A percentile compares a stretch with the other conserved stretches of the same genome.
phyloP scores from a whole-genome alignment of 192 early-diverging fungal species.

The Podila clonocystis region DNA sequence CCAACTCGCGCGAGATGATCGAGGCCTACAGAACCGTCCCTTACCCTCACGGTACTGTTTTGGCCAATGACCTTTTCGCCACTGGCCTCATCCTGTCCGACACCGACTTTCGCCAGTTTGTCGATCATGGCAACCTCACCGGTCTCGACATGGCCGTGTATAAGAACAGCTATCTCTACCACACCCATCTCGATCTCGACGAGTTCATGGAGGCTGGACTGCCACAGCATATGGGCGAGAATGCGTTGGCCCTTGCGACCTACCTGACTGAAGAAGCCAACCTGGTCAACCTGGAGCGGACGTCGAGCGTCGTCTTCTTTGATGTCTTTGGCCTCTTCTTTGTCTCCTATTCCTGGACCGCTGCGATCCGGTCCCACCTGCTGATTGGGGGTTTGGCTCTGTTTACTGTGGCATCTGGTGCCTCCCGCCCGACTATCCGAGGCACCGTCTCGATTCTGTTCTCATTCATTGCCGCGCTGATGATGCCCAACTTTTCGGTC shows the following conservation, averaged over 20 bases:
- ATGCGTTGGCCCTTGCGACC: constrained; percentile 63
- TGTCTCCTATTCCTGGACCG: constrained; percentile 67
- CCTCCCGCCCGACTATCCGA: constrained; percentile 35
- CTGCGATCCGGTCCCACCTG: constrained; percentile 61
- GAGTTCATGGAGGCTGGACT: constrained; percentile 68
- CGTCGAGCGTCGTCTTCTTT: constrained; percentile 68
- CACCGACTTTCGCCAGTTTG: constrained; percentile 83
- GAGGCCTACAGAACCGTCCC: constrained; percentile 71
- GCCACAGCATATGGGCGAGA: constrained; percentile 80
- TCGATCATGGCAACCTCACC: constrained; percentile 71
- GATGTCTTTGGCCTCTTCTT: constrained; percentile 72
- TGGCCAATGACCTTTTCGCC: constrained; percentile 66
- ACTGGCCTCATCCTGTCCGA: constrained; percentile 76
- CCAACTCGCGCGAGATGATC: constrained; percentile 73
- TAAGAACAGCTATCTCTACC: constrained; percentile 78
- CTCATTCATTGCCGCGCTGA: constrained; percentile 39
- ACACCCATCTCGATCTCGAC: constrained; percentile 74
- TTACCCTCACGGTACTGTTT: constrained; percentile 76
- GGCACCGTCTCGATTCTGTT: constrained; percentile 44
- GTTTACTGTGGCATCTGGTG: constrained; percentile 8
- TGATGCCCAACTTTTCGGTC: constrained; percentile 38
- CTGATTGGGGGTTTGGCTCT: constrained; percentile 40
- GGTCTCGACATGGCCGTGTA: constrained; percentile 80
- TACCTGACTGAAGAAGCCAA: constrained; percentile 64
- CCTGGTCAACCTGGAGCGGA: constrained; percentile 56